Evolutionary conservation across 306 rosid genomes (phyloP).

Genomic region (Echinosophora koreensis): DNA sequence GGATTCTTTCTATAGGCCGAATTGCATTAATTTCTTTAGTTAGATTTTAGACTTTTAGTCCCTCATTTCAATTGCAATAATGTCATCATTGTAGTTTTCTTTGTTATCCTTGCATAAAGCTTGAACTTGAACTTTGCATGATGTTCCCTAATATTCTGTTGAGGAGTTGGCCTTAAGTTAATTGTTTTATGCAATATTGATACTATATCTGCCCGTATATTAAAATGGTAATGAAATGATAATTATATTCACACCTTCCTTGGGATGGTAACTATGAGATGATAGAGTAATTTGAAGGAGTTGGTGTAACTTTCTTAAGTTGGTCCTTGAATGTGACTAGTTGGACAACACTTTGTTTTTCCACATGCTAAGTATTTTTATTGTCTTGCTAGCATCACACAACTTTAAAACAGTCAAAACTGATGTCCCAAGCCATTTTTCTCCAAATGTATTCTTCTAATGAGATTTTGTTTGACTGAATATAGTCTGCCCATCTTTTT

Average conservation of each 20-base stretch:
- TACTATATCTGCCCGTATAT: neutral
- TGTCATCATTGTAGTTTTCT: constrained; percentile 16
- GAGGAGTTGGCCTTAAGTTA: constrained; percentile 13
- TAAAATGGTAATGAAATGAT: neutral
- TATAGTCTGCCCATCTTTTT: neutral
- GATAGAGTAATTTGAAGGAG: constrained; percentile 21
- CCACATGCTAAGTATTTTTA: constrained; percentile 31
- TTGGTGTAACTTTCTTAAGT: neutral
- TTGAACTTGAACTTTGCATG: constrained; percentile 1
- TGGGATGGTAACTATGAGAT: neutral
- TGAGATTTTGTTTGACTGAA: constrained; percentile 35
- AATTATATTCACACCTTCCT: constrained; percentile 26
- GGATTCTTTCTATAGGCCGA: constrained; percentile 20
- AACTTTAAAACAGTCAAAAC: neutral
- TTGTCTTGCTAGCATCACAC: neutral
- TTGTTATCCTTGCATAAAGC: constrained; percentile 14
- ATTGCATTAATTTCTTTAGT: constrained; percentile 30
- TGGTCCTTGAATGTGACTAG: constrained; percentile 21
- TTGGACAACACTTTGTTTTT: constrained; percentile 20
- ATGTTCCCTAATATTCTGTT: constrained; percentile 20
- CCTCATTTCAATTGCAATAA: constrained; percentile 20
- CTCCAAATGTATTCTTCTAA: neutral
- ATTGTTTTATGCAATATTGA: neutral
- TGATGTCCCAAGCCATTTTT: constrained; percentile 8
- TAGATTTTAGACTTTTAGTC: constrained; percentile 18